Evolutionary conservation across 2,329 filamentous ascomycete genomes (phyloP).

Genomic region (Aureobasidium sp.): DNA sequence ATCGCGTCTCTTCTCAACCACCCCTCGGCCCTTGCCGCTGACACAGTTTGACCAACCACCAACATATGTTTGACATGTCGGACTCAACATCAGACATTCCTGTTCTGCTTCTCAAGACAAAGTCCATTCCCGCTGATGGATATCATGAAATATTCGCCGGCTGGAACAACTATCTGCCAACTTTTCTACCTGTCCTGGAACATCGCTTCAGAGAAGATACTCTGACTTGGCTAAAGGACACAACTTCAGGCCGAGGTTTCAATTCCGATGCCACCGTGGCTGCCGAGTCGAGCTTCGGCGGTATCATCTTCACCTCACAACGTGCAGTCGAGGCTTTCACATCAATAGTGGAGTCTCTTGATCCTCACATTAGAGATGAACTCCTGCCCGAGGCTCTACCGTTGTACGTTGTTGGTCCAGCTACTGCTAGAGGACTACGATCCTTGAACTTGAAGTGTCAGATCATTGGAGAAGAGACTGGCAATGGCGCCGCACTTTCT

Average conservation of each 20-base stretch:
- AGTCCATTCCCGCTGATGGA: constrained; percentile 59
- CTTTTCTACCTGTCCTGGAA: constrained; percentile 69
- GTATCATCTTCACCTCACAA: constrained; percentile 78
- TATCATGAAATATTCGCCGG: constrained; percentile 61
- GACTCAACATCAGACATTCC: constrained; percentile 31
- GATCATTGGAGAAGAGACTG: constrained; percentile 71
- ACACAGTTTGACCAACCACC: not conserved
- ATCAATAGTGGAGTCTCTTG: constrained; percentile 48
- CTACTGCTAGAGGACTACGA: constrained; percentile 65
- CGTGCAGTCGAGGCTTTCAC: constrained; percentile 72
- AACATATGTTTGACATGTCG: constrained; percentile 1
- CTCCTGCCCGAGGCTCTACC: constrained; percentile 41
- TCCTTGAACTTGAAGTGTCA: constrained; percentile 43
- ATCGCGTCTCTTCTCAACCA: not conserved
- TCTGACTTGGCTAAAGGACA: constrained; percentile 42
- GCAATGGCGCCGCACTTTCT: constrained; percentile 74
- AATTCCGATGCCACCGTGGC: constrained; percentile 17
- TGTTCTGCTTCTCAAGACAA: constrained; percentile 69
- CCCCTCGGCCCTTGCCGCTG: constrained; percentile 6
- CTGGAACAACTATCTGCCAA: constrained; percentile 45
- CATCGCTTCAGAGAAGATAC: constrained; percentile 57
- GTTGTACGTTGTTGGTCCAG: constrained; percentile 75
- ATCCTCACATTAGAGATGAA: constrained; percentile 23
- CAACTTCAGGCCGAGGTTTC: constrained; percentile 41
- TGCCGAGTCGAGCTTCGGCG: constrained; percentile 49